Base-by-base conservation (phyloP, 2,329 filamentous ascomycete genomes). In the Penicillium sclerotiorum region DNA sequence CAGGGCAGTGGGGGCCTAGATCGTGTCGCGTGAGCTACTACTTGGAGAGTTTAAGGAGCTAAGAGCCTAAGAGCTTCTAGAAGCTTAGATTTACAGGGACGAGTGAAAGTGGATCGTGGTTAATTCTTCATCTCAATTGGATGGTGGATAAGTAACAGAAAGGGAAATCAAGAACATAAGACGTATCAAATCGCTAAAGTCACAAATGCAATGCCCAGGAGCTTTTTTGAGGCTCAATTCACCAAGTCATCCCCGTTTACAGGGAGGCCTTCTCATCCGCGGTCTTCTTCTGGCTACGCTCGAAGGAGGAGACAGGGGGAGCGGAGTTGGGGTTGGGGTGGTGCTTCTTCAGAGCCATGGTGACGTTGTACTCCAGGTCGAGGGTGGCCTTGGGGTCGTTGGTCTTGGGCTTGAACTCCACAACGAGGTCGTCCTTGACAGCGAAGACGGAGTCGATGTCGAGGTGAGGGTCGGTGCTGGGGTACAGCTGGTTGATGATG, bases 301-400 rank as follows among this genome's bases (percentile, higher is more conserved):
- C 67, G 36, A 71, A 71, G 2, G 68, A 70, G 7, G 68, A 71
- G 13, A 67, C 65, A 11, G 68, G 68, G 5, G 68, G 68, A 13
- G 66, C 68, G 4, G 68, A 67, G 65, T 70, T 68, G 52, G 68
- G 68, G 60, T 71, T 67, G 43, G 65, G 68, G 61, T 71, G 68
- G 52, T 70, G 67, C 59, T 68, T 65, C 64, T 69, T 69, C 17
- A 77, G 76, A 13, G 79, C 78, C 54, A 86, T 73, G 20, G 68
- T 75, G 52, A 88, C 80, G 61, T 88, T 79, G 66, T 86, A 86
- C 61, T 79, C 76, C 46, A 88, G 67, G 67, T 86, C 81, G 67
- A 83, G 77, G 52, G 71, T 66, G 6, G 83, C 81, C 69, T 82
- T 78, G 55, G 75, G 69, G 56, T 79, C 74, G 41, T 70, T 66